These are phyloP conservation scores for Cladosporium sp. DNA, from an alignment of 2,329 filamentous ascomycete species.

Conservation along the genomic window DNA sequence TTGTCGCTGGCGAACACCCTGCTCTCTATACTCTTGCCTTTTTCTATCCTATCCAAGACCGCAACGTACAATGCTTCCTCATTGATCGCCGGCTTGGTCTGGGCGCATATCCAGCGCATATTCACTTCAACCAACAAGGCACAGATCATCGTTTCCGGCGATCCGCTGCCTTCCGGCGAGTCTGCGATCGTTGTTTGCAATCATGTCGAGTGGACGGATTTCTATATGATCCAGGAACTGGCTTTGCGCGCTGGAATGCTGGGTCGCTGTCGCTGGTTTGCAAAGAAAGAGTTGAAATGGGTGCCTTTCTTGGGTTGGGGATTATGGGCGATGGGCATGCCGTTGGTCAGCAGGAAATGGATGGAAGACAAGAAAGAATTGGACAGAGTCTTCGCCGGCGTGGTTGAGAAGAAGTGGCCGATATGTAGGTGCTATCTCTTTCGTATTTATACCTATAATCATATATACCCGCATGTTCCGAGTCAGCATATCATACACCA, in stretches of 20 bases:
- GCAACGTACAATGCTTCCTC: slow-evolving; percentile 54
- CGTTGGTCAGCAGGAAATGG: slow-evolving; percentile 59
- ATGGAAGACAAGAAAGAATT: slow-evolving; percentile 54
- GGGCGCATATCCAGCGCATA: slow-evolving; percentile 55
- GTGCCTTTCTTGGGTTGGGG: slow-evolving; percentile 62
- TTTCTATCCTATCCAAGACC: slow-evolving; percentile 38
- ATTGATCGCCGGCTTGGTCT: slow-evolving; percentile 50
- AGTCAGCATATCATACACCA: too few species aligned
- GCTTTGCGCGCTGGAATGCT: slow-evolving; percentile 55
- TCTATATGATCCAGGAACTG: slow-evolving; percentile 60
- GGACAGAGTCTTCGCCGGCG: slow-evolving; percentile 53
- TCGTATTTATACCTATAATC: not conserved
- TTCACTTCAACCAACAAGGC: slow-evolving; percentile 54
- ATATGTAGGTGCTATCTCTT: slow-evolving; percentile 47
- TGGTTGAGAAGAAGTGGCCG: slow-evolving; percentile 50
- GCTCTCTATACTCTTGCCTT: slow-evolving; percentile 32
- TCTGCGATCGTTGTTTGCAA: slow-evolving; percentile 59
- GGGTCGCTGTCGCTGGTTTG: slow-evolving; percentile 58
- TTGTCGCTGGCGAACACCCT: slow-evolving; percentile 50
- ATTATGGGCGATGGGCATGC: slow-evolving; percentile 62
- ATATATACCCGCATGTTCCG: not conserved
- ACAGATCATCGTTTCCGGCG: slow-evolving; percentile 51
- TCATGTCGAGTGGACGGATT: slow-evolving; percentile 60
- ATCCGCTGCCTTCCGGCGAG: slow-evolving; percentile 50
- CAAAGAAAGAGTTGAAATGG: slow-evolving; percentile 56